Evolutionary conservation across 2,329 filamentous ascomycete genomes (phyloP).

Genomic region (Pseudonectria foliicola): DNA sequence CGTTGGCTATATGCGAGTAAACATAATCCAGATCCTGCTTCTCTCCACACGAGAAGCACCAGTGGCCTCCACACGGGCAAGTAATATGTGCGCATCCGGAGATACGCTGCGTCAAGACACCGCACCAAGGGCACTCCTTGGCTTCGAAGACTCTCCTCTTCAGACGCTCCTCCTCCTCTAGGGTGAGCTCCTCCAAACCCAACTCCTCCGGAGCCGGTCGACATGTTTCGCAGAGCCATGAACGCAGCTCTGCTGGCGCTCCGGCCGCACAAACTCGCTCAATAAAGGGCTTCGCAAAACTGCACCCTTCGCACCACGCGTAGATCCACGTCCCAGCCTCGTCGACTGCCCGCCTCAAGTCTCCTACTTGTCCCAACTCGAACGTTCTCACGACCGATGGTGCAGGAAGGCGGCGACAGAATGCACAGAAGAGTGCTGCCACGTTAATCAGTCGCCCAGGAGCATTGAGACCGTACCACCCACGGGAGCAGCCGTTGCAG

Average conservation of each 20-base stretch:
- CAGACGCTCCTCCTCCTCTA: constrained; percentile 7
- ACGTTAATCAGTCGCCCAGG: constrained; percentile 38
- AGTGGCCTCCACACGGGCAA: constrained; percentile 30
- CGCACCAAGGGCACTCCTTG: constrained; percentile 31
- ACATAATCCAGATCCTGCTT: constrained; percentile 19
- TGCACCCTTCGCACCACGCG: constrained; percentile 40
- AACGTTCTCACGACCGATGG: constrained; percentile 29
- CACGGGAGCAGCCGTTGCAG: constrained; percentile 32
- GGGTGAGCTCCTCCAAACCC: too few species aligned
- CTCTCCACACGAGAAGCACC: constrained; percentile 35
- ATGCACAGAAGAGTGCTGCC: constrained; percentile 41
- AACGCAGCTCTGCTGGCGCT: constrained; percentile 26
- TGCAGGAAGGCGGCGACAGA: constrained; percentile 39
- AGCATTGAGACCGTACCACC: constrained; percentile 41
- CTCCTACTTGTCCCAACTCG: constrained; percentile 30
- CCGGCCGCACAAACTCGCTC: constrained; percentile 38
- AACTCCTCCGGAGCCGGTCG: too few species aligned
- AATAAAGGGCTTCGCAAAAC: constrained; percentile 32
- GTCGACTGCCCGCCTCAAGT: constrained; percentile 31
- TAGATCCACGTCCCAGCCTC: constrained; percentile 39
- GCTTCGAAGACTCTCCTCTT: constrained; percentile 5
- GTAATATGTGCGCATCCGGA: constrained; percentile 34
- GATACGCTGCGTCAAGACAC: constrained; percentile 28
- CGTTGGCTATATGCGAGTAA: constrained; percentile 30
- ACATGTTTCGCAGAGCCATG: constrained; percentile 38